Evolutionary conservation across 805 yeast species (phyloP), one percentile per base, ranked within the genome.

Genomic region (Hanseniaspora clermontiae): DNA sequence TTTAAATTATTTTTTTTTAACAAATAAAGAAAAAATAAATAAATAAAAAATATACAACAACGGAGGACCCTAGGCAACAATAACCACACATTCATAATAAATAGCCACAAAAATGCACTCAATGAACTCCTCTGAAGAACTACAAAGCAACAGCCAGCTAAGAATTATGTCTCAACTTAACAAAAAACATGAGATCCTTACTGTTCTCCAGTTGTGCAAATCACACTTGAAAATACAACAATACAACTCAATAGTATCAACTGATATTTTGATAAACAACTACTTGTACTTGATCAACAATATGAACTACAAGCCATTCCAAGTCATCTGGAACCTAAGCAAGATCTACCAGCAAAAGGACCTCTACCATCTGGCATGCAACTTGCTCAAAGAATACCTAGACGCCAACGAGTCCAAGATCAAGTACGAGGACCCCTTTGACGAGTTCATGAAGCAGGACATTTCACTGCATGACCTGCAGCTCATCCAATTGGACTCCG

Each of bases 401-500:
- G 57, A 53, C 31, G 19, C 11, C 11, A 37, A 53, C n/a, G 47
- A 53, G 39, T 53, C 57, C 3, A 53, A 53, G 15, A 46, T 53
- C 32, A 53, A 53, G 12, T 53, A 53, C 12, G 57, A 53, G 20
- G 57, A 53, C 29, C 47, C 57, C 3, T 53, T 53, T 46, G 57
- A 53, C 39, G 57, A 53, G 19, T 53, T 53, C 20, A 53, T 53
- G n/a, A 53, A 46, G n/a, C 57, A 53, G 19, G 57, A 53, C 38
- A 53, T 53, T n/a, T 46, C 51, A 5, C 40, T 53, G 12, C 57
- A 53, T 14, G 57, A 53, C 27, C 11, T 53, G 3, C 57, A 53
- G 24, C 24, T 53, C 11, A 53, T 53, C 37, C 57, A 53, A n/a
- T 38, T 53, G 15, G 57, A 53, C 34, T 49, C 48, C 5, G 57